Evolutionary conservation across 352 stramenopile genomes (phyloP).

Genomic region (Pythium insidiosum): DNA sequence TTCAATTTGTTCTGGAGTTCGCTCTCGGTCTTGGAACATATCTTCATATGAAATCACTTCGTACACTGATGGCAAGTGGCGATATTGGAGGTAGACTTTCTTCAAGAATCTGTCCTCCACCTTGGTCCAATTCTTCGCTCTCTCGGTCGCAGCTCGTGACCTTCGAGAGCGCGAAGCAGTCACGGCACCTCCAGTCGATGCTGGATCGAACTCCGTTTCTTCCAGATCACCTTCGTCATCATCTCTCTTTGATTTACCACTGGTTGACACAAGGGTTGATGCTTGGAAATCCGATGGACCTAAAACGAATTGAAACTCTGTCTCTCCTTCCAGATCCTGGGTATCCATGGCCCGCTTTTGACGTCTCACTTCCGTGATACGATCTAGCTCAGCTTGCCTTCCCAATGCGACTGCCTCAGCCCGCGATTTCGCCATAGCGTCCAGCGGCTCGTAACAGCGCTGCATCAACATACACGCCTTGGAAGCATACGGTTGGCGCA

Average conservation of each 20-base stretch:
- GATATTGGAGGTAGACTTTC: conserved; percentile 73
- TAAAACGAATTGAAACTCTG: conserved; percentile 74
- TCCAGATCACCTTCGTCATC: conserved; percentile 8
- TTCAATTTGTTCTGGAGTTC: conserved; percentile 78
- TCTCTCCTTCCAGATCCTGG: conserved; percentile 72
- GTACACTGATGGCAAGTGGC: conserved; percentile 76
- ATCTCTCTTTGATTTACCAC: neutral
- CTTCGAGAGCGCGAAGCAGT: conserved; percentile 18
- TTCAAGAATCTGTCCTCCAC: conserved; percentile 76
- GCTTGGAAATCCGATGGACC: conserved; percentile 48
- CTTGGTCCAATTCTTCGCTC: conserved; percentile 76
- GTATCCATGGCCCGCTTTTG: conserved; percentile 66
- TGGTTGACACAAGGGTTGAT: conserved; percentile 27
- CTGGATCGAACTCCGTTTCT: conserved; percentile 16
- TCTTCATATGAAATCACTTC: conserved; percentile 87
- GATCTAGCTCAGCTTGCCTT: conserved; percentile 40
- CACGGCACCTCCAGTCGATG: conserved; percentile 2
- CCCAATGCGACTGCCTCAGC: conserved; percentile 55
- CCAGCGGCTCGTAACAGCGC: conserved; percentile 61
- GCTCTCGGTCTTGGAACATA: conserved; percentile 84
- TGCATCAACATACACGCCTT: conserved; percentile 70
- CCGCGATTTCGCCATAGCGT: conserved; percentile 52
- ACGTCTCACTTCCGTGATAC: conserved; percentile 54
- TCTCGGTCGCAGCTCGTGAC: conserved; percentile 24
- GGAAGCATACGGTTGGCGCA: conserved; percentile 62